These are phyloP conservation scores for Aspergillus oerlinghausenensis DNA, from an alignment of 2,329 filamentous ascomycete species.

Conservation along the genomic window DNA sequence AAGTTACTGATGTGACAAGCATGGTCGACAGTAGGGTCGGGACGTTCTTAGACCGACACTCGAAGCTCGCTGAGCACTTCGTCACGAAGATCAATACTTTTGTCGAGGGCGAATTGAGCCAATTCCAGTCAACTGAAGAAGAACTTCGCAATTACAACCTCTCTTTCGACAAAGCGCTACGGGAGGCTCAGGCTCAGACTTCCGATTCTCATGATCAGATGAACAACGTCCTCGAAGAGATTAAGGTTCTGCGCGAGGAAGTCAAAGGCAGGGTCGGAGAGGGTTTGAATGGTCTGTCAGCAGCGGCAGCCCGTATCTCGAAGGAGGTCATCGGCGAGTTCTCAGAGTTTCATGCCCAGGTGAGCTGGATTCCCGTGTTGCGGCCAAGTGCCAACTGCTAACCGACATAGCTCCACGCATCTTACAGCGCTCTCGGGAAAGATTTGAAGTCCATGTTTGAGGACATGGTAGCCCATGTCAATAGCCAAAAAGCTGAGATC, in stretches of 20 bases:
- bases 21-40: conserved; percentile 72
- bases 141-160: conserved; percentile 67
- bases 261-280: conserved; percentile 83
- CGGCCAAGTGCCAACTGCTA: conserved; percentile 7
- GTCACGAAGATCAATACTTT: conserved; percentile 71
- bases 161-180: conserved; percentile 63
- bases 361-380: conserved; percentile 22
- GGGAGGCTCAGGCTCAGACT: conserved; percentile 54
- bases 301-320: conserved; percentile 81
- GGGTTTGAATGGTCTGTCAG: conserved; percentile 76
- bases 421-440: conserved; percentile 75
- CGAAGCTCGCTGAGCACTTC: conserved; percentile 63
- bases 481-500: conserved; percentile 71
- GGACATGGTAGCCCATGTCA: conserved; percentile 68
- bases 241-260: conserved; percentile 80
- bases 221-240: conserved; percentile 87
- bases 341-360: conserved; percentile 71
- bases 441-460: conserved; percentile 87
- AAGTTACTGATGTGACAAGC: conserved; percentile 71
- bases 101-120: conserved; percentile 67
- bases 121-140: conserved; percentile 64
- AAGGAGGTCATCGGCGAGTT: conserved; percentile 85
- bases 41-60: conserved; percentile 68
- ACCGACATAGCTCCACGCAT: conserved; percentile 63
- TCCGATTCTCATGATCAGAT: conserved; percentile 69